phyloP scores from a whole-genome alignment of 495 filamentous ascomycete species.

The Aspergillus homomorphus region DNA sequence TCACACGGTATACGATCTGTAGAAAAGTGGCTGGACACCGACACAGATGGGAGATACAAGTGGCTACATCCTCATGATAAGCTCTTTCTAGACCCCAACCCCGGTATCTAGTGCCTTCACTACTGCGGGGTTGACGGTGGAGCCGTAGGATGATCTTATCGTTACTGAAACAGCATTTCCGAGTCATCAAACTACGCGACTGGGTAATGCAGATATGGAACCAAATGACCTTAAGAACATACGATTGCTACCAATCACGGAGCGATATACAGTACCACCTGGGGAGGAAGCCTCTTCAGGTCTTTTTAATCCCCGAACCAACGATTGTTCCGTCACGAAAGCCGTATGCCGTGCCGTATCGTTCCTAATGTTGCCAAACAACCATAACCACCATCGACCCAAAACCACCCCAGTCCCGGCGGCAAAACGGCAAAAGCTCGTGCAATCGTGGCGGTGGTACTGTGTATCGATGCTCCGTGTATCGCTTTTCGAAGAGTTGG shows the following conservation, averaged over 20 bases:
- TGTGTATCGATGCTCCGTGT: slow-evolving; percentile 12
- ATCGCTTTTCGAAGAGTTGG: not conserved
- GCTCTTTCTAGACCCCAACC: no score
- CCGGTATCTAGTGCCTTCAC: not conserved
- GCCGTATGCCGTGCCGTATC: not conserved
- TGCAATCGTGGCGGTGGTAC: slow-evolving; percentile 23
- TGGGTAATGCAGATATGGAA: no score
- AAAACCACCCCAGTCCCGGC: slow-evolving; percentile 19
- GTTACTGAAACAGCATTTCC: not conserved
- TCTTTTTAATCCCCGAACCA: not conserved
- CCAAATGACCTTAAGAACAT: slow-evolving; percentile 10
- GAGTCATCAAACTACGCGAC: not conserved
- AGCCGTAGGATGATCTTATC: not conserved
- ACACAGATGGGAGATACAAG: no score
- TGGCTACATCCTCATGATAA: not conserved
- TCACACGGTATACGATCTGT: no score
- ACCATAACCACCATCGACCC: slow-evolving; percentile 13
- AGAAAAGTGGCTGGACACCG: no score
- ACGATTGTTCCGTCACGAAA: not conserved
- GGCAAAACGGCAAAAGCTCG: slow-evolving; percentile 14
- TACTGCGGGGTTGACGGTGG: not conserved
- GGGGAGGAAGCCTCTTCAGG: not conserved
- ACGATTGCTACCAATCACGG: slow-evolving; percentile 10
- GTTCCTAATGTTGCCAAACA: slow-evolving; percentile 16
- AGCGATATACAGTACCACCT: not conserved